Evolutionary conservation across 2,329 filamentous ascomycete genomes (phyloP).

Genomic region (Calonectria henricotiae): DNA sequence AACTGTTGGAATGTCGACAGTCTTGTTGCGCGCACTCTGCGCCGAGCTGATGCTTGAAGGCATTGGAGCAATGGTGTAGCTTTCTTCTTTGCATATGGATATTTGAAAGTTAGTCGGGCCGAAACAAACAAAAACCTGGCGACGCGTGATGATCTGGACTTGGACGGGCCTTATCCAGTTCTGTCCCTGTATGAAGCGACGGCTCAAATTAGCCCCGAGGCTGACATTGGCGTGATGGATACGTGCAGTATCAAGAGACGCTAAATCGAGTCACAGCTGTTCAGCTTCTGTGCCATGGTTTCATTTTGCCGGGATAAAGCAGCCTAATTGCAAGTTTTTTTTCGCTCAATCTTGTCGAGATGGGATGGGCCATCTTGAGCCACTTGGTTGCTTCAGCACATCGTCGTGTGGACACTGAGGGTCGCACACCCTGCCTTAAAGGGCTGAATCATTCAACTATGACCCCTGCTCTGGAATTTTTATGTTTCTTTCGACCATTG

Average conservation of each 20-base stretch:
- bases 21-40: slow-evolving; percentile 42
- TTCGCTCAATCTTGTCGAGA: neutral
- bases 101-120: slow-evolving; percentile 11
- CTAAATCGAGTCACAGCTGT: slow-evolving; percentile 11
- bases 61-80: slow-evolving; percentile 30
- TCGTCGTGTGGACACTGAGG: slow-evolving; percentile 2
- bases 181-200: neutral
- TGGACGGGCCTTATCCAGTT: neutral
- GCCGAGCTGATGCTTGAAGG: slow-evolving; percentile 40
- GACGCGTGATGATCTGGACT: neutral
- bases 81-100: slow-evolving; percentile 29
- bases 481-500: slow-evolving; percentile 14
- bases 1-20: slow-evolving; percentile 27
- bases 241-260: neutral
- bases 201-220: slow-evolving; percentile 23
- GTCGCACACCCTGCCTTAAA: slow-evolving; percentile 5
- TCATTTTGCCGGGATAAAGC: slow-evolving; percentile 8
- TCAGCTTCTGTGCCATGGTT: slow-evolving; percentile 13
- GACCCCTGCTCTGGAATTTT: slow-evolving; percentile 14
- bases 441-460: neutral
- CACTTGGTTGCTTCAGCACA: slow-evolving; percentile 14
- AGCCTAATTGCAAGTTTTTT: neutral
- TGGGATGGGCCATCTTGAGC: neutral
- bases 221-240: slow-evolving; percentile 7
- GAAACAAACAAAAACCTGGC: neutral